Base-by-base conservation (phyloP, 495 filamentous ascomycete species). In the Hypoxylon cercidicola region DNA sequence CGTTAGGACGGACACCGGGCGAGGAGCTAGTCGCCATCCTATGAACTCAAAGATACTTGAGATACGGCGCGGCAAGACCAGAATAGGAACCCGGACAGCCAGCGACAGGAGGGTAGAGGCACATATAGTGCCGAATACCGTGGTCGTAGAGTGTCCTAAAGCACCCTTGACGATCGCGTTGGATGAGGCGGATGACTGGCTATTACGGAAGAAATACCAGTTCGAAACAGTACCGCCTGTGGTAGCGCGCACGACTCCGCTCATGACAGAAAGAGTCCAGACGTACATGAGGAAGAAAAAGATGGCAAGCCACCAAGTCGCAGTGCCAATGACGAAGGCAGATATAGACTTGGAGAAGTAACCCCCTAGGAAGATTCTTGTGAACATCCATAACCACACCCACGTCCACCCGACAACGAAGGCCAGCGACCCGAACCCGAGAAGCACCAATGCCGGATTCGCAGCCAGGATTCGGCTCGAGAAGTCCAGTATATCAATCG, bases 141-240 rank as follows among this genome's bases (percentile, higher is more conserved):
- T 93, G 19, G 90, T 90, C 10, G 85, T 79, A 12, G 93, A 88
- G 77, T 99, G 95, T 9, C 77, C 77, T 46, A 96, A 74, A 20
- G 93, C 93, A 15, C 94, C 93, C 51, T 86, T 84, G 40, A 97
- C 91, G 47, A 98, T 87, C 49, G 90, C 87, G 46, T 84, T 82
- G 0, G 90, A 91, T 2, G 89, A 86, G 9, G 91, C 85, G 16
- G 89, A 82, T 10, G 95, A 93, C 34, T 87, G 86, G 19, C 87
- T 85, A 54, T 96, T 88, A 51, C 95, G 91, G 76, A 98, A 94
- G 76, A 98, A 99, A 74, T 99, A 99, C 95, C 95, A 99, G 74
- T 99, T 96, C 16, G 90, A 93, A 34, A 98, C 95, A 10, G 94
- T 96, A 47, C 96, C 96, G 43, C 93, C 93, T 13, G 95, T 97